These are phyloP conservation scores for Termitomyces titanicus DNA, from an alignment of 768 basidiomycete species.

Conservation along the genomic window DNA sequence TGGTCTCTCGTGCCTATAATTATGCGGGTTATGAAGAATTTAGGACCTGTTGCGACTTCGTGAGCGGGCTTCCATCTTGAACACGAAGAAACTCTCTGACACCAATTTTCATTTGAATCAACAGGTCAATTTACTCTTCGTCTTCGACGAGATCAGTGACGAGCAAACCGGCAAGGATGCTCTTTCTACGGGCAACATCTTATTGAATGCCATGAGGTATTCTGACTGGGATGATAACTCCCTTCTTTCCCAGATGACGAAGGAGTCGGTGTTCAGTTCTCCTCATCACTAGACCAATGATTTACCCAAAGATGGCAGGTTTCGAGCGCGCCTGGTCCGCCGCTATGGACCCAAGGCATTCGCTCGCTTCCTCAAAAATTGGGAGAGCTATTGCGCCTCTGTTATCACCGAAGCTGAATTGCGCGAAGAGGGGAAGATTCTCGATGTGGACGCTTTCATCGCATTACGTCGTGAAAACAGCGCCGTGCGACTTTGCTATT, in stretches of 20 bases:
- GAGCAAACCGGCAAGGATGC: slow-evolving; percentile 59
- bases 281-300: background rate
- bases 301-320: slow-evolving; percentile 33
- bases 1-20: slow-evolving; percentile 59
- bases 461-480: slow-evolving; percentile 66
- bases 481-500: slow-evolving; percentile 61
- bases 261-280: slow-evolving; percentile 42
- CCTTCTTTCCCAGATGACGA: slow-evolving; percentile 54
- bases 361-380: slow-evolving; percentile 48
- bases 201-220: slow-evolving; percentile 50
- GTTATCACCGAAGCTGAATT: slow-evolving; percentile 61
- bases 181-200: slow-evolving; percentile 46
- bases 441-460: slow-evolving; percentile 51
- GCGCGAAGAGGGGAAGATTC: slow-evolving; percentile 52
- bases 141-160: slow-evolving; percentile 67
- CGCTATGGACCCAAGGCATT: slow-evolving; percentile 43
- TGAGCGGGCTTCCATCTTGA: slow-evolving; percentile 25
- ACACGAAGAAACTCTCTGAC: slow-evolving; percentile 1
- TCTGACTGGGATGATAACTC: slow-evolving; percentile 52
- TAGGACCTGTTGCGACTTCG: slow-evolving; percentile 59
- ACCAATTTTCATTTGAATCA: background rate
- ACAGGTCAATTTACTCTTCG: slow-evolving; percentile 61
- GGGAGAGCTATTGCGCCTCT: slow-evolving; percentile 52
- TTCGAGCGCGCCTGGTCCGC: slow-evolving; percentile 44
- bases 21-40: slow-evolving; percentile 56